Base-by-base conservation (phyloP, 1,139 yeast species). In the Casaregolazyma suthepensis region DNA sequence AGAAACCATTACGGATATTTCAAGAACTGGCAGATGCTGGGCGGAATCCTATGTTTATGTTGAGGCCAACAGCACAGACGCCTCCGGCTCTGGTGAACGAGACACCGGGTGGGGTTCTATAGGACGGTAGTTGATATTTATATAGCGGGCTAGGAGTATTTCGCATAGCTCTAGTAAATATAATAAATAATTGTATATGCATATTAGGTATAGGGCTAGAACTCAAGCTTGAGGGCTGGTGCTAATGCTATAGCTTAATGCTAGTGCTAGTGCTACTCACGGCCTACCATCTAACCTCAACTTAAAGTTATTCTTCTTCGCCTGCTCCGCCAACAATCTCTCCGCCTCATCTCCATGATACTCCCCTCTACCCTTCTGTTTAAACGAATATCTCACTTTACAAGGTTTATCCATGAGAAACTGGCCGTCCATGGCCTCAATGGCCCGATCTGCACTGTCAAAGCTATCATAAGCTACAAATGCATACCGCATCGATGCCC, bases 1-100 rank as follows among this genome's bases (percentile, higher is more conserved):
- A 93, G 64, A 87, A 83, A 66, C 99, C 99, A 0, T 93, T 91
- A 15, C 76, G 81, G 31, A 83, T 91, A n/a, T 89, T 89, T 67
- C 87, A 89, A 67, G 96, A 87, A 64, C 73, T 93, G 48, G 93
- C 84, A 65, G 96, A 88, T 59, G 79, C 83, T 57, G 97, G 97
- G 1, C 79, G 86, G 61, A 89, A 87, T 63, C 98, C 99, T 0
- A 89, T 96, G 1, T 90, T 91, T 56, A 91, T 91, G 97, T 77
- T 91, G 53, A 74, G 98, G 59, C 95, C 88, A 62, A 77, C 86
- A 56, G 95, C 91, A 38, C 82, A 68, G 19, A 52, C 54, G 49
- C 61, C 60, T 46, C 59, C 57, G 52, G 57, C 46, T 47, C 63
- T 65, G 4, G 68, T 66, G 2, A 60, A 61, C 20, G 67, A 68